Base-by-base conservation (phyloP, 805 yeast genomes). In the Scheffersomyces spartinae region DNA sequence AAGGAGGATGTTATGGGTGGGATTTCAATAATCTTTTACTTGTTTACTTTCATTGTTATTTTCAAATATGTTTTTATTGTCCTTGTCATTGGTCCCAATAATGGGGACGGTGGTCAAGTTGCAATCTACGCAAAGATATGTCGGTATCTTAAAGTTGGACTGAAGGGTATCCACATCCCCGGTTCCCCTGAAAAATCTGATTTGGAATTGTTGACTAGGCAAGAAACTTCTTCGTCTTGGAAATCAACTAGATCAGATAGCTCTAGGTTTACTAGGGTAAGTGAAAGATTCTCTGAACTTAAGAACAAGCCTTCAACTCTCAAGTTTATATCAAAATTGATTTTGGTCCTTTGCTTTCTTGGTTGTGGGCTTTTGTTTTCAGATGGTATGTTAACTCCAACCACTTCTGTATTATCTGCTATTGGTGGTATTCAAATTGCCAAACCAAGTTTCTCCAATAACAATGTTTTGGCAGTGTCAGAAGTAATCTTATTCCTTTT, bases 21-120 rank as follows among this genome's bases (percentile, higher is more conserved):
- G 2, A 43, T 55, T 20, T 70, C 76, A 4, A 45, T 68, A 21
- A 60, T 72, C 16, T 70, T 72, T 36, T 72, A 74, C 64, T 31
- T 67, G 3, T 67, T 72, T 40, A 61, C 73, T 2, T 36, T 71
- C 21, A 51, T 72, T 20, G 77, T 70, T 4, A 55, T 71, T 23
- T 23, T 61, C 40, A 72, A 72, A 38, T 72, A 72, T 36, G 49
- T 64, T 9, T 38, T 60, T 20, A 44, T 72, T 25, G 76, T 71
- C 7, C 49, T 71, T 24, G 35, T 39, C 11, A 40, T 55, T 23
- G 79, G 76, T 9, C 71, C 74, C 7, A 68, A 71, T 42, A 59
- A 67, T 23, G 74, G 73, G 23, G 75, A 71, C 40, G 78, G 79
- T 33, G 78, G 79, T 1, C 75, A 69, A 32, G 63, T 72, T 17